Conservation (phyloP, 2,329 filamentous ascomycete species). For the Epichloe glyceriae region DNA sequence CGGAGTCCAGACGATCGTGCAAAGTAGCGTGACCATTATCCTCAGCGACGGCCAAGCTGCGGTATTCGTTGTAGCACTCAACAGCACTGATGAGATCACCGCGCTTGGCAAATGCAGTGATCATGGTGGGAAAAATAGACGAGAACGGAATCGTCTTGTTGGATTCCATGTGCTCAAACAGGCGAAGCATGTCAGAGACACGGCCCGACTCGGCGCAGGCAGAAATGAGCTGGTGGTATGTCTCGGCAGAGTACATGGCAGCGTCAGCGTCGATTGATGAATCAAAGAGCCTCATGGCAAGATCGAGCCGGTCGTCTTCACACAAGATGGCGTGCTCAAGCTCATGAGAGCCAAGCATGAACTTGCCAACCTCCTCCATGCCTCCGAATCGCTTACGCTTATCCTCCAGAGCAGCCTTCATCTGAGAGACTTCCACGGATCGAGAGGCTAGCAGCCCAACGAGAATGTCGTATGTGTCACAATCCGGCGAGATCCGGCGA, state of each 20-base stretch:
- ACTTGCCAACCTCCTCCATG: slow-evolving; percentile 70
- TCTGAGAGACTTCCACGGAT: slow-evolving; percentile 62
- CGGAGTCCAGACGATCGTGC: slow-evolving; percentile 60
- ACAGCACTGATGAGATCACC: slow-evolving; percentile 80
- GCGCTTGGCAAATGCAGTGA: slow-evolving; percentile 73
- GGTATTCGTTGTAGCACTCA: slow-evolving; percentile 93
- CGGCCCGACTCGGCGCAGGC: slow-evolving; percentile 75
- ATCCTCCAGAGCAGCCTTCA: slow-evolving; percentile 63
- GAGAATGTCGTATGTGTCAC: slow-evolving; percentile 76
- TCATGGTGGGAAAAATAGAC: slow-evolving; percentile 83
- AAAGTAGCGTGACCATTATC: slow-evolving; percentile 60
- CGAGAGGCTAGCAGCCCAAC: slow-evolving; percentile 71
- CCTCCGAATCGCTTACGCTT: slow-evolving; percentile 76
- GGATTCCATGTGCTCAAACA: slow-evolving; percentile 85
- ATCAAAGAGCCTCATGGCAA: slow-evolving; percentile 78
- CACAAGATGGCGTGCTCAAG: slow-evolving; percentile 73
- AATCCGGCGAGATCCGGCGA: slow-evolving; percentile 68
- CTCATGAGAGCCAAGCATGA: slow-evolving; percentile 81
- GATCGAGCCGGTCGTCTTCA: slow-evolving; percentile 75
- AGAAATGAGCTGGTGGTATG: slow-evolving; percentile 73
- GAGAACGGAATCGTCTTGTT: slow-evolving; percentile 62
- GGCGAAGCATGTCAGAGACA: slow-evolving; percentile 75
- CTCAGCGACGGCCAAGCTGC: slow-evolving; percentile 70
- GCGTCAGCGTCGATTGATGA: slow-evolving; percentile 51
- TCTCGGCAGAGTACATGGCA: slow-evolving; percentile 62